Percentiles rank a stretch among this genome's conserved stretches.
Conservation (phyloP, 345 rosid genomes). For the Linum lewisii region DNA sequence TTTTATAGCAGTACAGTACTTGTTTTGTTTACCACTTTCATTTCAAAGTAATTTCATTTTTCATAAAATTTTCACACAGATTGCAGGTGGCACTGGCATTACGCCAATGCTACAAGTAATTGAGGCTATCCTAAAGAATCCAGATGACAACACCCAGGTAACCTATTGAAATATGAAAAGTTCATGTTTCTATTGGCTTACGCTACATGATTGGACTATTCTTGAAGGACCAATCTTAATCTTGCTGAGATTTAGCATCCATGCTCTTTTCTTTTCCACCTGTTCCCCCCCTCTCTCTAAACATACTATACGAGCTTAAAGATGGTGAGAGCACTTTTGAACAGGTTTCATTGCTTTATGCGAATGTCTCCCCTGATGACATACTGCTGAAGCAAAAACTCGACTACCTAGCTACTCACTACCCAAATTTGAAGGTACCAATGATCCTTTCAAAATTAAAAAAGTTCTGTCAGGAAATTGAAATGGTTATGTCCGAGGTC, state of each 20-base stretch:
- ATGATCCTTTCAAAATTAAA: not conserved
- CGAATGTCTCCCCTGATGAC: constrained; percentile 90
- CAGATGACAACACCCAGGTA: constrained; percentile 88
- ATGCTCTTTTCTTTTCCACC: not conserved
- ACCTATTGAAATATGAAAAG: constrained; percentile 4
- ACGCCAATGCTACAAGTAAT: constrained; percentile 97
- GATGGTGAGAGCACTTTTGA: not conserved
- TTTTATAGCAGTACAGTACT: not conserved
- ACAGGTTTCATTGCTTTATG: constrained; percentile 80
- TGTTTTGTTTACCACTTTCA: not conserved
- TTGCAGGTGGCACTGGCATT: constrained; percentile 94
- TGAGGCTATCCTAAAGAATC: constrained; percentile 79
- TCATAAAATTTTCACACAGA: constrained; percentile 23
- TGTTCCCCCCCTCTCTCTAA: not conserved
- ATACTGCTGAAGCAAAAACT: constrained; percentile 85
- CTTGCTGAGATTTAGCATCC: not conserved
- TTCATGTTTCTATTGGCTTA: not conserved
- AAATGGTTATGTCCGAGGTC: not conserved
- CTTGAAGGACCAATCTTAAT: not conserved
- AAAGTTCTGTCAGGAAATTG: not conserved
- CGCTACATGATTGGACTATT: not conserved
- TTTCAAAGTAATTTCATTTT: constrained; percentile 8
- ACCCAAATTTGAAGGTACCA: constrained; percentile 79
- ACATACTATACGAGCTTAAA: not conserved
- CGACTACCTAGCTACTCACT: constrained; percentile 62